Conservation (phyloP, 2,329 filamentous ascomycete genomes). For the Cercospora sp. region DNA sequence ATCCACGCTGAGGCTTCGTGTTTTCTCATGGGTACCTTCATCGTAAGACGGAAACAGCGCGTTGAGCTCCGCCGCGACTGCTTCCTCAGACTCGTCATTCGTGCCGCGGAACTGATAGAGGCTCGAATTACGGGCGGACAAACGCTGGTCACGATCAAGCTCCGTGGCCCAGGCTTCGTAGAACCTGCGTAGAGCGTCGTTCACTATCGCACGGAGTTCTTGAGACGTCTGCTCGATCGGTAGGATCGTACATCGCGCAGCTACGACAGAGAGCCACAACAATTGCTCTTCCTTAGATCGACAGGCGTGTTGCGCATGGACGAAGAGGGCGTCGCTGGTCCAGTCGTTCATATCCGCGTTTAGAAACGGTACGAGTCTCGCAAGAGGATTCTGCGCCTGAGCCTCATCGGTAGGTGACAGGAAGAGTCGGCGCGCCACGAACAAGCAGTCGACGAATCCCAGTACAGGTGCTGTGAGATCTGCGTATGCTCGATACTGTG, state of each 20-base stretch:
- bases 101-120: constrained; percentile 83
- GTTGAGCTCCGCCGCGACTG: constrained; percentile 72
- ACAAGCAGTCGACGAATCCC: constrained; percentile 76
- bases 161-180: constrained; percentile 79
- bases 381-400: neutral
- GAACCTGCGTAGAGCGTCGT: constrained; percentile 68
- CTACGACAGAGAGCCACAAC: constrained; percentile 29
- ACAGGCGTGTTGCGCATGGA: constrained; percentile 19
- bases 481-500: constrained; percentile 75
- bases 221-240: constrained; percentile 17
- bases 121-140: constrained; percentile 71
- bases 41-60: constrained; percentile 81
- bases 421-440: constrained; percentile 27
- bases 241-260: constrained; percentile 22
- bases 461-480: constrained; percentile 79
- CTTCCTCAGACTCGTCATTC: constrained; percentile 72
- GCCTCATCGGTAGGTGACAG: constrained; percentile 13
- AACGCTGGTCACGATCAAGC: constrained; percentile 72
- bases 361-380: constrained; percentile 31
- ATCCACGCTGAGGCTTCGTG: constrained; percentile 3
- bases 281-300: constrained; percentile 29
- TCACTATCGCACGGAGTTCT: constrained; percentile 52
- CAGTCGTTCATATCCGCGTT: constrained; percentile 25
- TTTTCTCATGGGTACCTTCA: constrained; percentile 42
- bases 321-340: constrained; percentile 30